Conservation (phyloP, 2,329 filamentous ascomycete genomes). For the Nemania sp. region DNA sequence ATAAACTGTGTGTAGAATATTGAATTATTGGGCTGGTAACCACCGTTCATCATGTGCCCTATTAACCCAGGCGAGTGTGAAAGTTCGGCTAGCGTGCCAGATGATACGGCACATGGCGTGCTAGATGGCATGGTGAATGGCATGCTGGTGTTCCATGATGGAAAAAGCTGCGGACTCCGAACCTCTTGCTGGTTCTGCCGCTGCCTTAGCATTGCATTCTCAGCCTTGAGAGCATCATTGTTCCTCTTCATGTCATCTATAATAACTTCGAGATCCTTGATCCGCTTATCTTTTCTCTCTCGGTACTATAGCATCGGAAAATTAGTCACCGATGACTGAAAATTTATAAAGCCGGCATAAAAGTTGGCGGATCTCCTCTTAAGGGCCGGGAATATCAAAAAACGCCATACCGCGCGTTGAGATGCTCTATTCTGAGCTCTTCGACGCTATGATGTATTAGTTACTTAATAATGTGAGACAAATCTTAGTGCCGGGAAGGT, state of each 20-base stretch:
- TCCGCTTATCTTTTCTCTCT: constrained; percentile 73
- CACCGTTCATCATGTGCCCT: no score
- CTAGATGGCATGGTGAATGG: no score
- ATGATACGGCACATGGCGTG: no score
- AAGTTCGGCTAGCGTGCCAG: no score
- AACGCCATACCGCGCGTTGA: constrained; percentile 60
- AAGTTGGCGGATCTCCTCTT: not conserved
- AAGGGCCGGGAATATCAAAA: not conserved
- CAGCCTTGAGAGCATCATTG: constrained; percentile 61
- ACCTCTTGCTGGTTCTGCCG: not conserved
- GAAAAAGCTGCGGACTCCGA: not conserved
- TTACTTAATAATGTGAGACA: constrained; percentile 28
- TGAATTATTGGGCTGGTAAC: no score
- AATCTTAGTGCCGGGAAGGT: not conserved
- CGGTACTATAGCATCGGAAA: constrained; percentile 55
- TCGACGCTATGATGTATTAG: constrained; percentile 59
- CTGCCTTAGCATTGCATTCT: not conserved
- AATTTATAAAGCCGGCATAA: not conserved
- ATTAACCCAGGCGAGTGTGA: no score
- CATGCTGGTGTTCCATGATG: no score
- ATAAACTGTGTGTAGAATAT: no score
- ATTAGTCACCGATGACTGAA: not conserved
- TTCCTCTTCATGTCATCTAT: constrained; percentile 65
- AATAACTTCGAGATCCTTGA: constrained; percentile 71
- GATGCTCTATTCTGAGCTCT: constrained; percentile 71